Evolutionary conservation across 306 rosid species (phyloP), one percentile per base, ranked within the genome.

Genomic region (Senna siamea): DNA sequence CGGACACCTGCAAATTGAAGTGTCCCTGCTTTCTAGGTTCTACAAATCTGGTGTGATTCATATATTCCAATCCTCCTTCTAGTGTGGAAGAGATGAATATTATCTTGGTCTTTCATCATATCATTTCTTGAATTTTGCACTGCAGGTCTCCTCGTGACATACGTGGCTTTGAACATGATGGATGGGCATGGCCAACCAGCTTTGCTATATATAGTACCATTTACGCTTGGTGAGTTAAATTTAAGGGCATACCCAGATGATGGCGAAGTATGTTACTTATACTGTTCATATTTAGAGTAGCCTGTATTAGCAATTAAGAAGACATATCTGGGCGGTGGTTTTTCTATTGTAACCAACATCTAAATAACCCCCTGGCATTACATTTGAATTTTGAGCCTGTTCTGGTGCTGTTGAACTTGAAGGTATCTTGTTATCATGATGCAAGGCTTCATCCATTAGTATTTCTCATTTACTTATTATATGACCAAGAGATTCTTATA

Each of bases 101-200:
- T 51, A 19, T 15, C 62, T 51, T 51, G 61, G 34, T 60, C 48
- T 68, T 26, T 72, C 23, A 7, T 37, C n/a, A 26, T 26, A 28
- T 68, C 34, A 55, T 71, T 65, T 52, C 72, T 77, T 78, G 77
- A 66, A 17, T 32, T 66, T 70, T 77, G 37, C 59, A 34, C 15
- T 79, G 73, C 78, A 94, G 98, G 98, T 69, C 94, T 94, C 34
- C 91, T 94, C 4, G 54, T 94, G 79, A 94, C 98, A 15, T 94
- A 94, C 35, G 68, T 94, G 63, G 98, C 98, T 81, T 80, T 94
- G 96, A 94, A 94, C 88, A 60, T 94, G 73, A 94, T 94, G 98
- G 98, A 94, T 62, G 98, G 97, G 54, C 98, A 85, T 75, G 98
- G 98, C 70, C 98, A 94, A 84, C 98, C 98, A 0, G 98, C 98